Base-by-base conservation (phyloP, 192 early-diverging fungal species). In the Mortierella claussenii region DNA sequence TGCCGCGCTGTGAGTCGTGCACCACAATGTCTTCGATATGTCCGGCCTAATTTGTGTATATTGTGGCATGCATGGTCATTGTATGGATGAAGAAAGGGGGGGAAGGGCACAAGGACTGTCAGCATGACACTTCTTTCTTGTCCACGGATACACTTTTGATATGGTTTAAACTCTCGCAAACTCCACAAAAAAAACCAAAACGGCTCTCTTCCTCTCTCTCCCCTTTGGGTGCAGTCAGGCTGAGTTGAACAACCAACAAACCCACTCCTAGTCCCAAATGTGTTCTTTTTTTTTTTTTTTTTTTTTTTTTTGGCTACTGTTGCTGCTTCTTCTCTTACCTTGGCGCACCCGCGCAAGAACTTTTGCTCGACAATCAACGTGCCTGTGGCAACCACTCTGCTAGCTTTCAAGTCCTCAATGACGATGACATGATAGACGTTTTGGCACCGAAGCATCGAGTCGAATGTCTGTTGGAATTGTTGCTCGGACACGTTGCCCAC, bases 11-110 rank as follows among this genome's bases (percentile, higher is more conserved):
- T 18, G 87, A 87, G 56, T 87, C 86, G 57, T 89, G 83, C n/a
- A 94, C 91, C 17, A 92, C 92, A 63, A 90, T 89, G 80, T 94
- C 95, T 81, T 98, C 96, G 58, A 97, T 95, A 60, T 96, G 96
- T 4, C 95, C 96, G 34, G 93, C 83, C 87, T 91, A 60, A 49
- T 15, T 32, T 26, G 17, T n/a, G n/a, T n/a, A n/a, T n/a, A n/a
- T n/a, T n/a, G n/a, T n/a, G n/a, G n/a, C n/a, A n/a, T n/a, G n/a
- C n/a, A n/a, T n/a, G n/a, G n/a, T n/a, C n/a, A n/a, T n/a, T n/a
- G n/a, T n/a, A n/a, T n/a, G 37, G 7, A 40, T 40, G 37, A 40
- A 40, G 7, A 40, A 13, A 10, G 37, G 7, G 37, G 13, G 13
- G 7, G 13, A 40, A 40, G 13, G 7, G 37, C 7, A 40, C 13